These are phyloP conservation scores for Penicillium alfredii DNA, from an alignment of 495 filamentous ascomycete species.

Conservation along the genomic window DNA sequence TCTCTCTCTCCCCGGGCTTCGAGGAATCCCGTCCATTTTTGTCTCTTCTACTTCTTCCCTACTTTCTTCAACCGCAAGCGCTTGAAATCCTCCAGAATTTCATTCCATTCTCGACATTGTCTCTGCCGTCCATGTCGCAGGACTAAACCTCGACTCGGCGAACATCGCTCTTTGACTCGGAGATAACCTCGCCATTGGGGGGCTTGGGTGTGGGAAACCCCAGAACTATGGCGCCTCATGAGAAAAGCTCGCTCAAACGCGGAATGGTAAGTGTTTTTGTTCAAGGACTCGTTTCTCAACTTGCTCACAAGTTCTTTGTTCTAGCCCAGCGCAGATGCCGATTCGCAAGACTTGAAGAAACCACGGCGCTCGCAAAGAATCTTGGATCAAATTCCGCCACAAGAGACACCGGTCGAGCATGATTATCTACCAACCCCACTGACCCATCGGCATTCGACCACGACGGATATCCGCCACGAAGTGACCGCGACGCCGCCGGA, in stretches of 20 bases:
- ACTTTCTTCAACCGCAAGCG: no score
- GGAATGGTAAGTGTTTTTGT: slow-evolving; percentile 32
- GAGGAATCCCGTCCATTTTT: no score
- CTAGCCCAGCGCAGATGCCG: slow-evolving; percentile 36
- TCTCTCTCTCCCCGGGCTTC: no score
- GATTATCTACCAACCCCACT: slow-evolving; percentile 77
- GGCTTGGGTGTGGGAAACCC: slow-evolving; percentile 7
- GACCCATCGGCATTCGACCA: slow-evolving; percentile 60
- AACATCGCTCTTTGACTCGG: slow-evolving; percentile 17
- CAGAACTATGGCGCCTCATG: slow-evolving; percentile 42
- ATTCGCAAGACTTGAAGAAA: slow-evolving; percentile 44
- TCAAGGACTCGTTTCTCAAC: not conserved
- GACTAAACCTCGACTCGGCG: slow-evolving; percentile 2
- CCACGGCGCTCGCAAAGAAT: slow-evolving; percentile 48
- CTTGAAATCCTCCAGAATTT: no score
- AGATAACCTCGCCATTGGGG: slow-evolving; percentile 3
- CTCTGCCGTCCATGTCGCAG: slow-evolving; percentile 5
- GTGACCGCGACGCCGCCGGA: slow-evolving; percentile 66
- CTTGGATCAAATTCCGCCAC: slow-evolving; percentile 46
- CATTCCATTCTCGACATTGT: no score
- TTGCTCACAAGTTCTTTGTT: slow-evolving; percentile 12
- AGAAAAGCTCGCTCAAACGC: slow-evolving; percentile 51
- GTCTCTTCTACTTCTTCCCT: not conserved
- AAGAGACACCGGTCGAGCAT: slow-evolving; percentile 55
- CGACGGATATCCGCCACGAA: slow-evolving; percentile 60